Evolutionary conservation across 2,329 filamentous ascomycete genomes (phyloP).

Genomic region (Monilinia laxa): DNA sequence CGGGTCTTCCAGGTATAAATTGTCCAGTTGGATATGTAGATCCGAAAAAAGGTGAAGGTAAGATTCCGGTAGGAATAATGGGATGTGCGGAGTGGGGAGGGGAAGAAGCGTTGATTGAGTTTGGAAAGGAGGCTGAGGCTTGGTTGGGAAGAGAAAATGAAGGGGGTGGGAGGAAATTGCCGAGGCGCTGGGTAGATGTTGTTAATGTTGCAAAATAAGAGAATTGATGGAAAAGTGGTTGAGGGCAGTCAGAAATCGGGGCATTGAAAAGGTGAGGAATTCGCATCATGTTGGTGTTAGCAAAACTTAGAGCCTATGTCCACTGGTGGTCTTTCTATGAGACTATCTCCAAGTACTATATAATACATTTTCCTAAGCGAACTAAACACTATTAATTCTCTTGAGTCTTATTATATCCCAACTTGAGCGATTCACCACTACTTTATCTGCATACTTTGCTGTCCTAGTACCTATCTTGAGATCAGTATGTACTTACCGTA

Average conservation of each 20-base stretch:
- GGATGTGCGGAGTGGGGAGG: conserved; percentile 66
- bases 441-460: no score
- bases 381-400: no score
- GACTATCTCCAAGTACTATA: no score
- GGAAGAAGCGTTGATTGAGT: conserved; percentile 62
- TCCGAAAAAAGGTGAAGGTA: conserved; percentile 49
- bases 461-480: no score
- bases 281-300: not conserved
- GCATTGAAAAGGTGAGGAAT: not conserved
- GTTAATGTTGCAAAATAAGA: conserved; percentile 43
- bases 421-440: no score
- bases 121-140: conserved; percentile 56
- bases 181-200: conserved; percentile 60
- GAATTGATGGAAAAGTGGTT: conserved; percentile 55
- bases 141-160: conserved; percentile 52
- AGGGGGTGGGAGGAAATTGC: conserved; percentile 51
- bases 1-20: conserved; percentile 72
- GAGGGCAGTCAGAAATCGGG: not conserved
- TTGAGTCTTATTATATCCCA: no score
- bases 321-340: not conserved
- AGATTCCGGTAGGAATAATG: conserved; percentile 60
- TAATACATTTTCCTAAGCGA: no score
- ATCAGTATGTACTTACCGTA: no score
- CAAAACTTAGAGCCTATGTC: not conserved
- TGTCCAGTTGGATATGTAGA: conserved; percentile 71